Percentiles rank a stretch among this genome's conserved stretches.
Conservation (phyloP, 2,329 filamentous ascomycete species). For the Elsinoe arachidis region DNA sequence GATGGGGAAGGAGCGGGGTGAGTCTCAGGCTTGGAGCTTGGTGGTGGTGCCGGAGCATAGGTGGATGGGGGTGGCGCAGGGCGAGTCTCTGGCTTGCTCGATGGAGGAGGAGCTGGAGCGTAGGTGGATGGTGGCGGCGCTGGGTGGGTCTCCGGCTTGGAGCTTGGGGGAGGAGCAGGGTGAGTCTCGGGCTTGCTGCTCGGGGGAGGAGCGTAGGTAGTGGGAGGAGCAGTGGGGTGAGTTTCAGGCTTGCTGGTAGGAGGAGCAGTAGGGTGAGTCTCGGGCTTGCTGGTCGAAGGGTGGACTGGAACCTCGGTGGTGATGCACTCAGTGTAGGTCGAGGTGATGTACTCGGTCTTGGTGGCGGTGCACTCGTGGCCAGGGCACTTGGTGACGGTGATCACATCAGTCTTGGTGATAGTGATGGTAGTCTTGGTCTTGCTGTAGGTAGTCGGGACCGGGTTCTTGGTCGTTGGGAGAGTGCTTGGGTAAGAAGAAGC, state of each 20-base stretch:
- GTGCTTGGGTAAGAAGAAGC: not conserved
- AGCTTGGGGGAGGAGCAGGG: not conserved
- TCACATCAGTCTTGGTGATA: not conserved
- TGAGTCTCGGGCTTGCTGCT: not conserved
- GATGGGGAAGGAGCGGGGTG: not conserved
- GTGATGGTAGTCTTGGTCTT: not conserved
- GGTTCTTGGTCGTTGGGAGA: not conserved
- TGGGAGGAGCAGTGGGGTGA: not conserved
- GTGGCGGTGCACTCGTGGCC: not conserved
- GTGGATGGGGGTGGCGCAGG: not conserved
- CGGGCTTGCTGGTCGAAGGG: not conserved
- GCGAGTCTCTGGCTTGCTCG: not conserved
- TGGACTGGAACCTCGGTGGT: not conserved
- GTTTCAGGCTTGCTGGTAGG: not conserved
- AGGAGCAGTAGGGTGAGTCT: not conserved
- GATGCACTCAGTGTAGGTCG: not conserved
- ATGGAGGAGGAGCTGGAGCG: not conserved
- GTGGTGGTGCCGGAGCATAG: not conserved
- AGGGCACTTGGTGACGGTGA: slow-evolving; percentile 10
- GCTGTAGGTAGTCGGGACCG: not conserved
- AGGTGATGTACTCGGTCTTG: not conserved
- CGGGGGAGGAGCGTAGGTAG: not conserved
- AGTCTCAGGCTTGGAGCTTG: not conserved
- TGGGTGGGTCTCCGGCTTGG: not conserved
- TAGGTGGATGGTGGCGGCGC: slow-evolving; percentile 1